Evolutionary conservation across 768 basidiomycete genomes (phyloP).

Genomic region (Erythrobasidium yunnanense): DNA sequence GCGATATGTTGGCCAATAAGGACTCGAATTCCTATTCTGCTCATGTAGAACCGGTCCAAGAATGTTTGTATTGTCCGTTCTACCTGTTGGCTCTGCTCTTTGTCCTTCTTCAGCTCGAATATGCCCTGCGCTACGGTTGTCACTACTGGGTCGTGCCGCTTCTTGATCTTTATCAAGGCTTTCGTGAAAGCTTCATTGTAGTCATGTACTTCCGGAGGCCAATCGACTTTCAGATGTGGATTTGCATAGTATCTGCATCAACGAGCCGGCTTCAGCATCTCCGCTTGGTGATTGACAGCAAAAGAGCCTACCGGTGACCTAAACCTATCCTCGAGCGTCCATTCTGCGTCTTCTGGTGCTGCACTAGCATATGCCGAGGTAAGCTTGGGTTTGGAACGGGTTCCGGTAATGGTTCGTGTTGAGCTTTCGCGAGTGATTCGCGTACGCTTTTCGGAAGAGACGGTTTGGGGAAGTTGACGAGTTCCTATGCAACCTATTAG

Average conservation of each 20-base stretch:
- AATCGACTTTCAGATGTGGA: slow-evolving; percentile 53
- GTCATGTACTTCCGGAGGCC: slow-evolving; percentile 87
- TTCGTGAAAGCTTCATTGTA: slow-evolving; percentile 88
- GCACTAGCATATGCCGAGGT: slow-evolving; percentile 34
- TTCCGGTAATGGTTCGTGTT: slow-evolving; percentile 54
- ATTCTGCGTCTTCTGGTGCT: slow-evolving; percentile 36
- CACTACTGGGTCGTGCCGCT: slow-evolving; percentile 90
- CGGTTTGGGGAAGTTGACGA: slow-evolving; percentile 75
- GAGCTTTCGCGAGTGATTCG: slow-evolving; percentile 51
- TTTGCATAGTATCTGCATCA: slow-evolving; percentile 69
- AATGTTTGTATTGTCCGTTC: slow-evolving; percentile 84
- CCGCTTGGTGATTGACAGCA: not conserved
- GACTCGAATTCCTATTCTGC: slow-evolving; percentile 88
- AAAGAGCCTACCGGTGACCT: slow-evolving; percentile 54
- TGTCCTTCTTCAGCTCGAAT: slow-evolving; percentile 82
- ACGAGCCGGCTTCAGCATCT: not conserved
- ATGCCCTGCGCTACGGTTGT: slow-evolving; percentile 92
- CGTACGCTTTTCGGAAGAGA: slow-evolving; percentile 57
- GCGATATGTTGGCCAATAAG: slow-evolving; percentile 76
- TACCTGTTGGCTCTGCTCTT: slow-evolving; percentile 46
- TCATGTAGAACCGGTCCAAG: slow-evolving; percentile 95
- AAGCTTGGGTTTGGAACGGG: slow-evolving; percentile 70
- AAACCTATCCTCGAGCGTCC: slow-evolving; percentile 52
- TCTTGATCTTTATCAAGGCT: slow-evolving; percentile 75
- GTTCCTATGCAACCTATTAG: slow-evolving; percentile 56